Conservation (phyloP, 768 basidiomycete genomes). For the Termitomyces sp. region DNA sequence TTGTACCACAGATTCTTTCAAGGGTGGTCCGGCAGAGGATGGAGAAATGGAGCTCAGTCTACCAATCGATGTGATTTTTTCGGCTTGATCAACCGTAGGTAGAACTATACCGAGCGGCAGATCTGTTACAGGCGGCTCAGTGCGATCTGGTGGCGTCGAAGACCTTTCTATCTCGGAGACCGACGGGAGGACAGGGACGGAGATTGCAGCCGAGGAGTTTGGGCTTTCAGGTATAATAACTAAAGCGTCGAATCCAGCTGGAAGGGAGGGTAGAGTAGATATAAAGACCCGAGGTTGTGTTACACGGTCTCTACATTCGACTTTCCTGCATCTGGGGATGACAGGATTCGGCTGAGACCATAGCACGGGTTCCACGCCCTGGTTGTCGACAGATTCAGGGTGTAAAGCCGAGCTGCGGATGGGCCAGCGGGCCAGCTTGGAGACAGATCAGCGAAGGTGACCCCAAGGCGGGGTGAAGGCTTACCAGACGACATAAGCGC, state of each 20-base stretch:
- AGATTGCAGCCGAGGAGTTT: too few species aligned
- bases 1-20: neutral
- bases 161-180: neutral
- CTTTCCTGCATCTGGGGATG: neutral
- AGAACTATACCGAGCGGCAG: neutral
- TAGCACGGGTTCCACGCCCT: neutral
- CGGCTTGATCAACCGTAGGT: neutral
- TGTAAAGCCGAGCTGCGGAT: neutral
- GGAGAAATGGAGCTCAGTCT: neutral
- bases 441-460: neutral
- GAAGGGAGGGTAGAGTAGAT: neutral
- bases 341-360: neutral
- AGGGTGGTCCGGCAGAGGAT: too few species aligned
- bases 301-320: neutral
- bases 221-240: neutral
- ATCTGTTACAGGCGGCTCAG: neutral
- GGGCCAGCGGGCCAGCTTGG: neutral
- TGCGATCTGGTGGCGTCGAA: neutral
- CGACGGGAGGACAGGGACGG: neutral
- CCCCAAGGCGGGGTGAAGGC: neutral
- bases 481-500: conserved; percentile 2
- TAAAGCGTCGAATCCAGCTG: neutral
- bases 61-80: neutral
- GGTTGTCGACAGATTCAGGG: neutral
- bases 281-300: neutral